Conservation (phyloP, 495 filamentous ascomycete species). For the Geopyxis carbonaria region DNA sequence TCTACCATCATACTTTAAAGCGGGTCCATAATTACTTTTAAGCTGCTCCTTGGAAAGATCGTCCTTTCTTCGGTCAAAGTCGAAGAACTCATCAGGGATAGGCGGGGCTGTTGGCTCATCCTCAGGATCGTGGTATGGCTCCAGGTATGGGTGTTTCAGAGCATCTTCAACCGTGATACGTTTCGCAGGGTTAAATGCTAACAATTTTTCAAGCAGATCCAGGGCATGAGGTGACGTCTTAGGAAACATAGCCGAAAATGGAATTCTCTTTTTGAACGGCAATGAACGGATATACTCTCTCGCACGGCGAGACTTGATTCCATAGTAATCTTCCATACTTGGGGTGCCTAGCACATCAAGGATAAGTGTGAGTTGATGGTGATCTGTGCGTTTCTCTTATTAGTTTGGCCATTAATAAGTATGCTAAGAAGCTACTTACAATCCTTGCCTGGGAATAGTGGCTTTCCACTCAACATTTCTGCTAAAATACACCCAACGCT, state of each 20-base stretch:
- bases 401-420: slow-evolving; percentile 13
- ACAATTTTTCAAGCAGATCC: slow-evolving; percentile 83
- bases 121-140: slow-evolving; percentile 97
- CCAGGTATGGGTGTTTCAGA: slow-evolving; percentile 90
- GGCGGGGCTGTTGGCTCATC: slow-evolving; percentile 94
- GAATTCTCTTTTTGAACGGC: slow-evolving; percentile 99
- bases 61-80: slow-evolving; percentile 99
- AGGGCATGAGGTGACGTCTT: slow-evolving; percentile 88
- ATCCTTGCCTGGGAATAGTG: slow-evolving; percentile 95
- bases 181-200: slow-evolving; percentile 98
- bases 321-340: slow-evolving; percentile 99
- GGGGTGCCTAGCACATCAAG: slow-evolving; percentile 95
- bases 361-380: slow-evolving; percentile 96
- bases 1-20: too few species aligned
- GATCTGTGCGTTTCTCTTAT: slow-evolving; percentile 44
- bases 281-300: slow-evolving; percentile 97
- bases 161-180: slow-evolving; percentile 96
- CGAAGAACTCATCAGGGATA: slow-evolving; percentile 97
- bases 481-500: slow-evolving; percentile 97
- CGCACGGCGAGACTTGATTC: slow-evolving; percentile 95
- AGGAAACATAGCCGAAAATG: slow-evolving; percentile 92
- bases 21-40: slow-evolving; percentile 52
- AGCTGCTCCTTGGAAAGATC: slow-evolving; percentile 94
- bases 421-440: slow-evolving; percentile 46
- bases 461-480: slow-evolving; percentile 99